phyloP scores from a whole-genome alignment of 208 protist genomes.

The Tritrichomonas musculus region DNA sequence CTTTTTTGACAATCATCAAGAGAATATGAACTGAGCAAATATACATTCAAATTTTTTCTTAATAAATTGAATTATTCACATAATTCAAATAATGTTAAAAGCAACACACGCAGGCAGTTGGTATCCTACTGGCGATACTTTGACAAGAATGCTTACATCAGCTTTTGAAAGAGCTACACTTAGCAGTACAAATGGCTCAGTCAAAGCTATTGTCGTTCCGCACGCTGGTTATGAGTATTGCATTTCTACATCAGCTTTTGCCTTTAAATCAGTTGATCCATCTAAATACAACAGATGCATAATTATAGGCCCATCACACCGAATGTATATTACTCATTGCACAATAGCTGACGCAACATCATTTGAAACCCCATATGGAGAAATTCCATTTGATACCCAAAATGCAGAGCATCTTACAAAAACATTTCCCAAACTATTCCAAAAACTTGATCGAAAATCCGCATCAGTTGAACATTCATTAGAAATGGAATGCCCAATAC shows the following conservation, averaged over 20 bases:
- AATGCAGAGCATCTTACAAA: neutral
- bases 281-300: neutral
- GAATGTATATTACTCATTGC: neutral
- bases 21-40: too few relatives aligned
- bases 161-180: neutral
- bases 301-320: neutral
- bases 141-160: neutral
- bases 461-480: neutral
- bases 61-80: too few relatives aligned
- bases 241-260: neutral
- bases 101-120: neutral
- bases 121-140: neutral
- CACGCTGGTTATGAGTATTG: slow-evolving; percentile 11
- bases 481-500: neutral
- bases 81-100: neutral
- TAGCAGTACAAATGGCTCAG: neutral
- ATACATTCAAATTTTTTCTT: too few relatives aligned
- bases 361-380: neutral
- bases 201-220: neutral
- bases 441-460: neutral
- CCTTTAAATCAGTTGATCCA: neutral
- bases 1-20: too few relatives aligned
- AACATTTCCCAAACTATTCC: neutral
- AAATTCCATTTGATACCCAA: neutral
- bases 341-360: neutral